A percentile compares a stretch with the other conserved stretches of the same genome.
Evolutionary conservation across 1,284 basidiomycete genomes (phyloP).

Genomic region (Sanguinoderma infundibulare): DNA sequence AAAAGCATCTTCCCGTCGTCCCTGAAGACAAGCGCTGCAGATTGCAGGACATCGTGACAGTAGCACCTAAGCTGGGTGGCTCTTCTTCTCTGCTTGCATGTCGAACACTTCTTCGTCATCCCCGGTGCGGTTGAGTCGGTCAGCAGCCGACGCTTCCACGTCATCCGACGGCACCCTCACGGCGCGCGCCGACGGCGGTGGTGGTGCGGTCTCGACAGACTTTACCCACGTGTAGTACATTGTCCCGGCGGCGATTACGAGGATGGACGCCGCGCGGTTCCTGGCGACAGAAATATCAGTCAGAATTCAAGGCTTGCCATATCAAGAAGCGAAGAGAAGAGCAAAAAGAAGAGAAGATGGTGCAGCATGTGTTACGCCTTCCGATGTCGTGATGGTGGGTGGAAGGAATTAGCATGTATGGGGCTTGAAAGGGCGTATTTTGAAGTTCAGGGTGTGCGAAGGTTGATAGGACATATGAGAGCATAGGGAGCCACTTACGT

Average conservation of each 20-base stretch:
- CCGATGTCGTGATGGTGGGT: neutral
- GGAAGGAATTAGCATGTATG: conserved; percentile 1
- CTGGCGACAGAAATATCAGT: conserved; percentile 29
- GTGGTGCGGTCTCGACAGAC: conserved; percentile 45
- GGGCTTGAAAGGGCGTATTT: conserved; percentile 4
- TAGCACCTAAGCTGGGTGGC: conserved; percentile 12
- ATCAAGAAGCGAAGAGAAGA: neutral
- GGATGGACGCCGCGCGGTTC: conserved; percentile 64
- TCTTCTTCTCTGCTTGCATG: conserved; percentile 33
- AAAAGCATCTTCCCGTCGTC: neutral
- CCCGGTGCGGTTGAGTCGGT: conserved; percentile 11
- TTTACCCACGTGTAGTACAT: conserved; percentile 78
- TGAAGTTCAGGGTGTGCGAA: neutral
- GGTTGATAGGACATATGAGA: neutral
- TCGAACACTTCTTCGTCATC: conserved; percentile 20
- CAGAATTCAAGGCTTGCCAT: neutral
- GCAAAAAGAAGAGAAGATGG: neutral
- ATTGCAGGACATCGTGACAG: neutral
- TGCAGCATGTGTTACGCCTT: neutral
- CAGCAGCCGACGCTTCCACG: conserved; percentile 41
- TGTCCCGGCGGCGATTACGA: conserved; percentile 64
- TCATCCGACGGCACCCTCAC: conserved; percentile 36
- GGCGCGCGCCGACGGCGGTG: conserved; percentile 16
- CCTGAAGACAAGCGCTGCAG: neutral
- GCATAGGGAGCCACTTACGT: conserved; percentile 47